Conservation (phyloP, 2,329 filamentous ascomycete genomes). For the Tolypocladium nubicola region DNA sequence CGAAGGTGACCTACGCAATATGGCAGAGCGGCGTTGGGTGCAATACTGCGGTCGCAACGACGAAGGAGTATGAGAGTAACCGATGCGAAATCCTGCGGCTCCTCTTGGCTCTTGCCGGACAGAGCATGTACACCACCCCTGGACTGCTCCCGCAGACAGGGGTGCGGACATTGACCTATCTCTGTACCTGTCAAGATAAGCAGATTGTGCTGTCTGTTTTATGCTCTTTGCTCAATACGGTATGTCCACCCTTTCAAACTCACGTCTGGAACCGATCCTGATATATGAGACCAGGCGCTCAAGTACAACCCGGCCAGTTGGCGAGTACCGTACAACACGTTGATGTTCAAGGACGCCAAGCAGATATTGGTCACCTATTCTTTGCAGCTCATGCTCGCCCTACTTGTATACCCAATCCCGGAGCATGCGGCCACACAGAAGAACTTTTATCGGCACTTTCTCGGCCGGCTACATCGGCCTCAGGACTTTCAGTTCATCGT, state of each 20-base stretch:
- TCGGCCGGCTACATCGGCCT: conserved; percentile 79
- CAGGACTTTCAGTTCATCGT: conserved; percentile 98
- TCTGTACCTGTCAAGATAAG: conserved; percentile 81
- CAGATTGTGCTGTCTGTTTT: conserved; percentile 82
- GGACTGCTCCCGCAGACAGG: conserved; percentile 72
- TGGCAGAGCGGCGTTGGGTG: conserved; percentile 98
- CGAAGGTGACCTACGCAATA: conserved; percentile 84
- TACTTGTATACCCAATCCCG: conserved; percentile 79
- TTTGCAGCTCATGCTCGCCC: conserved; percentile 76
- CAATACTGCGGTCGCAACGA: conserved; percentile 78
- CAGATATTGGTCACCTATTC: conserved; percentile 87
- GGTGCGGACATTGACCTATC: conserved; percentile 75
- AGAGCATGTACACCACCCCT: conserved; percentile 86
- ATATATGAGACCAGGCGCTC: conserved; percentile 50
- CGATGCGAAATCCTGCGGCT: conserved; percentile 81
- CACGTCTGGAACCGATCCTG: neutral
- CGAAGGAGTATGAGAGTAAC: conserved; percentile 87
- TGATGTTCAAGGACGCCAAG: conserved; percentile 84
- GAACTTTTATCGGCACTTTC: conserved; percentile 89
- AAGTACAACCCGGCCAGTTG: conserved; percentile 94
- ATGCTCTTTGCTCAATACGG: conserved; percentile 89
- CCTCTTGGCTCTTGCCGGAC: conserved; percentile 74
- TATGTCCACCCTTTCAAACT: conserved; percentile 29
- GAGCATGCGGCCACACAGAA: conserved; percentile 62
- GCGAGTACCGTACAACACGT: conserved; percentile 87